Base-by-base conservation (phyloP, 768 basidiomycete species). In the Lentinula guzmanii region DNA sequence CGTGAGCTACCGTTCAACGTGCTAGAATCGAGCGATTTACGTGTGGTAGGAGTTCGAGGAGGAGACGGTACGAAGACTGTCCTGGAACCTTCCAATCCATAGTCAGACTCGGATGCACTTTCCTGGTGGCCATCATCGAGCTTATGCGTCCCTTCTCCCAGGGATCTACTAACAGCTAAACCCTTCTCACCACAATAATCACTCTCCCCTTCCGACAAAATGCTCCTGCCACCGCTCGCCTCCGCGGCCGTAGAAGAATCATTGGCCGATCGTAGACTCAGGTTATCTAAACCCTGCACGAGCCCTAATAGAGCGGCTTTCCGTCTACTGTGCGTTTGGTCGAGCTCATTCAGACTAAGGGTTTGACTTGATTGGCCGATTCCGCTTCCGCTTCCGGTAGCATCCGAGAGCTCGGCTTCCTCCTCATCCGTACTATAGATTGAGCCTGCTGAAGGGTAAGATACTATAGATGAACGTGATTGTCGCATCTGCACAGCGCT, bases 251-350 rank as follows among this genome's bases (percentile, higher is more conserved):
- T 43, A 42, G 13, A 16, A 6, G 7, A 4, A 48, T n/a, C 46
- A 43, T 43, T 15, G 13, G 11, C n/a, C 21, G 31, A 18, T 52
- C 15, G 46, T 13, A 41, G 18, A n/a, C 33, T 51, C 21, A 62
- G 9, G 34, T 58, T 37, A n/a, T 63, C 58, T 35, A 74, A 65
- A n/a, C 70, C 72, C 46, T 72, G 68, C 2, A 80, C 74, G 1
- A 79, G 70, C 0, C 74, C 73, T 15, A 76, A 58, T 7, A 80
- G 69, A 4, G 75, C 76, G 51, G 70, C 72, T 31, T 70, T 72
- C n/a, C 74, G 73, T 46, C 69, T 65, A 15, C 64, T 62, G 39
- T 70, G 62, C 16, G 71, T 72, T 28, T 57, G 57, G 10, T 67
- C 73, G 52, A 58, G n/a, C 53, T 39, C 34, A 35, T 39, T 62